These are phyloP conservation scores for Fusarium falciforme DNA, from an alignment of 2,329 filamentous ascomycete species.

Conservation along the genomic window DNA sequence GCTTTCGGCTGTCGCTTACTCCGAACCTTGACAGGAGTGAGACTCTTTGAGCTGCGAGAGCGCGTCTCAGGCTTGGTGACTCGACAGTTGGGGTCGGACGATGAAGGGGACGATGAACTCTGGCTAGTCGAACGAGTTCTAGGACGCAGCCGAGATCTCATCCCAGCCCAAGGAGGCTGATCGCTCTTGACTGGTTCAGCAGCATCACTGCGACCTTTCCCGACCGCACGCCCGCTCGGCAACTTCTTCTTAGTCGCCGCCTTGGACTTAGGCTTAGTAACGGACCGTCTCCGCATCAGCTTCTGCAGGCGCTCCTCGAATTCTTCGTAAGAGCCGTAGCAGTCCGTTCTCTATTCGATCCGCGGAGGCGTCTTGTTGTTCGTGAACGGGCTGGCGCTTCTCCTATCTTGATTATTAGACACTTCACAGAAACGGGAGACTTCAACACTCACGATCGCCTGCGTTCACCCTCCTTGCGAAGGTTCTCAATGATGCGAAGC, in stretches of 20 bases:
- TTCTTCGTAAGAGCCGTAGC: slow-evolving; percentile 46
- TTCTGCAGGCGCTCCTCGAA: slow-evolving; percentile 43
- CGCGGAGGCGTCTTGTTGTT: slow-evolving; percentile 56
- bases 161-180: slow-evolving; percentile 23
- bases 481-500: slow-evolving; percentile 85
- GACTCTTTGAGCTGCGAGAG: slow-evolving; percentile 2
- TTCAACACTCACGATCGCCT: slow-evolving; percentile 76
- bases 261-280: not conserved
- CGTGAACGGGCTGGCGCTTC: slow-evolving; percentile 53
- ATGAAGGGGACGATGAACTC: not conserved
- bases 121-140: not conserved
- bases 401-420: slow-evolving; percentile 44
- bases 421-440: not conserved
- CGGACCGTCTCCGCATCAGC: not conserved
- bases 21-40: slow-evolving; percentile 28
- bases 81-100: slow-evolving; percentile 7
- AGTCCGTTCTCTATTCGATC: slow-evolving; percentile 55
- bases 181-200: not conserved
- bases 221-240: not conserved
- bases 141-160: slow-evolving; percentile 14
- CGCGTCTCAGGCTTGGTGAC: slow-evolving; percentile 18
- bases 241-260: not conserved
- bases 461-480: slow-evolving; percentile 88
- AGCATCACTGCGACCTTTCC: not conserved
- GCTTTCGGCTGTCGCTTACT: slow-evolving; percentile 24